Base-by-base conservation (phyloP, 352 stramenopile genomes). In the Pythium aquatile region DNA sequence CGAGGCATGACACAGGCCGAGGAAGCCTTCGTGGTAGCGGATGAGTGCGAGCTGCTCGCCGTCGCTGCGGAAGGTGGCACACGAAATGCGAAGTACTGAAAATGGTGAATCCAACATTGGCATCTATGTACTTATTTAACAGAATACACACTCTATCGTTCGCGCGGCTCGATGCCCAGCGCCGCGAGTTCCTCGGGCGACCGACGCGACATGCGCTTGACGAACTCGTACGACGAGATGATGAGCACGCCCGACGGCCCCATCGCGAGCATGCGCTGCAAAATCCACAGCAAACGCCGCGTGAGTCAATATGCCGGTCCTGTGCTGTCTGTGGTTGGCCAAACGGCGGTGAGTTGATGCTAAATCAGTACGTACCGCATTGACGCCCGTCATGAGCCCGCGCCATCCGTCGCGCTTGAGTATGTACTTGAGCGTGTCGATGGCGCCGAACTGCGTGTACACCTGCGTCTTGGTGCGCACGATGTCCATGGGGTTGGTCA, bases 11-110 rank as follows among this genome's bases (percentile, higher is more conserved):
- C 28, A 99, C 93, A 3, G 96, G 95, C 94, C 94, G 1, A 98
- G 64, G 60, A 99, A 98, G 20, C 95, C 94, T 78, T 99, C 95
- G 75, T 99, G 96, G 74, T 99, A 98, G 28, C 87, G 81, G 56
- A 97, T 96, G 9, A 94, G 79, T 32, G 81, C 85, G 52, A 95
- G 69, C 56, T 93, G 81, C 62, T 94, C 87, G 33, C 84, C 86
- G 40, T 98, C 93, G 58, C 90, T 87, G 37, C 91, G 91, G 52
- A 98, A 93, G 51, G 20, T 24, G 20, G 20, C 20, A 24, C 20
- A 24, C 20, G 20, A 56, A 26, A 28, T 17, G 33, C 49, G 28
- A 56, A 20, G 20, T 56, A 56, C 26, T 56, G 29, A 35, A n/a
- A 24, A 24, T 24, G 20, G 20, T 24, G 20, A 24, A 37, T 55